Base-by-base conservation (phyloP, 805 yeast species). In the Kazachstania viticola region DNA sequence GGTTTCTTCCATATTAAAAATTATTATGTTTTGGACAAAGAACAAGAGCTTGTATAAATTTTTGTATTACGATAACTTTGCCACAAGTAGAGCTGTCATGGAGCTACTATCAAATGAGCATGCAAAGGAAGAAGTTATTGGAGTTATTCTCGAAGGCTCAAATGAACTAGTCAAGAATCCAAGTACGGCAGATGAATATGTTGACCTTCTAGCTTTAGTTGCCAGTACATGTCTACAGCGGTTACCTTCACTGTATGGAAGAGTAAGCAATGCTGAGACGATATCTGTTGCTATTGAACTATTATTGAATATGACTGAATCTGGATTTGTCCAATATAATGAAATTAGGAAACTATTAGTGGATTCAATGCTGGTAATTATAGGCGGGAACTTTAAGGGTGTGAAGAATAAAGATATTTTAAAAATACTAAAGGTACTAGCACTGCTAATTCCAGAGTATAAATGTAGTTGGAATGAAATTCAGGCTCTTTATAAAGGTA, bases 1-100 rank as follows among this genome's bases (percentile, higher is more conserved):
- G 45, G 77, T 88, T 1, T 84, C 96, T 0, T 69, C 94, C 0
- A 51, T 88, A 27, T 59, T 87, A 71, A 71, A 64, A 34, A 49
- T 84, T 8, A 68, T 88, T 45, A 55, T 72, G 5, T 58, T 68
- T 7, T 70, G 94, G 75, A 60, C 79, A 30, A 49, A 62, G 4
- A 50, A 57, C 21, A 58, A 61, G 4, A 58, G 60, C 15, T 62
- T 77, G 24, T 58, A 65, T 29, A 61, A 62, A 11, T 71, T 78
- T 36, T 54, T 83, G 27, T 65, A 65, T 34, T 55, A 64, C 33
- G 79, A 80, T 39, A 67, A 77, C 28, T 63, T 56, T 31, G 61
- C 69, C 2, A 70, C 84, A 6, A 64, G 70, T 0, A 50, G 44
- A 11, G 73, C 85, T 2, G 51, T 84, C 22, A 60, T 79, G 43